Base-by-base conservation (phyloP, 805 yeast species). In the Candida awuae region DNA sequence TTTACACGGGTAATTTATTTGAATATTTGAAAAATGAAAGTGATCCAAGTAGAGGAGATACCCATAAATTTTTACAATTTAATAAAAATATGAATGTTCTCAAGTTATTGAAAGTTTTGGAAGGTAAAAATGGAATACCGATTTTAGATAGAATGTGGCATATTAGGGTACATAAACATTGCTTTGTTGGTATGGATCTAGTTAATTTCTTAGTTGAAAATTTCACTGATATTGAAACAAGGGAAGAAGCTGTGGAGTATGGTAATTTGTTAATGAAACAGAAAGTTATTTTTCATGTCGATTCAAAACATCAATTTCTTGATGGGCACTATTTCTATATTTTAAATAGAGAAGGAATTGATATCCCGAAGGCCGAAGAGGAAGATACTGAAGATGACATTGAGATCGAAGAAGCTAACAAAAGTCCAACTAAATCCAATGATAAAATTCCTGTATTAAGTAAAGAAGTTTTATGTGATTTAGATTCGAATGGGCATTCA, bases 321-420 rank as follows among this genome's bases (percentile, higher is more conserved):
- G 95, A 90, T 61, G 98, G 98, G 0, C 88, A 92, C 53, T 90
- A 87, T 55, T 90, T 90, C 58, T 90, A 90, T 53, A 79, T 75
- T 50, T 58, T 88, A 37, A 69, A 68, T 16, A 72, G 73, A 1
- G 81, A 79, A 22, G 82, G 68, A 46, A 42, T 38, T 7, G 32
- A n/a, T n/a, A n/a, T n/a, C n/a, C n/a, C n/a, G n/a, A n/a, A n/a
- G n/a, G n/a, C n/a, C n/a, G n/a, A n/a, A n/a, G n/a, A n/a, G n/a
- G n/a, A 36, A 14, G 47, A 33, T 4, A 20, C 22, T 8, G 17
- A 25, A 13, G 29, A 35, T 16, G 19, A 30, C 8, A 22, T 29
- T 17, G 34, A 39, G 4, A 20, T 4, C 3, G 29, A 22, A 4
- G 30, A 15, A 19, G 15, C 3, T 19, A 30, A 36, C 10, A 19